phyloP scores from a whole-genome alignment of 495 filamentous ascomycete genomes.

The Penicillium egyptiacum region DNA sequence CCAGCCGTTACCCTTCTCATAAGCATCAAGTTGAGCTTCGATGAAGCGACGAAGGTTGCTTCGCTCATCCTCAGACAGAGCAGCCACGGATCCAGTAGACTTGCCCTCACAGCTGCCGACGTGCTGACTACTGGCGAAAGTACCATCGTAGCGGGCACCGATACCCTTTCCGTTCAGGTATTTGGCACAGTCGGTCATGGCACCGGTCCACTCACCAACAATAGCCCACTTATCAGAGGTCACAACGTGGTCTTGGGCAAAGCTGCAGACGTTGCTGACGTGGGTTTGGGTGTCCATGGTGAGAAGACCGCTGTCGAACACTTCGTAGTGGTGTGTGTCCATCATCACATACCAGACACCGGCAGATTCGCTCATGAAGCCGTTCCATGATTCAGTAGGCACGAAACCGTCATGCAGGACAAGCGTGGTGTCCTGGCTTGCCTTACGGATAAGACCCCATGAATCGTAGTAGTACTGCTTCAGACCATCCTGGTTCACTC shows the following conservation, averaged over 20 bases:
- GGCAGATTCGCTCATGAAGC: slow-evolving; percentile 57
- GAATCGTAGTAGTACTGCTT: slow-evolving; percentile 66
- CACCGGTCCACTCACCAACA: slow-evolving; percentile 69
- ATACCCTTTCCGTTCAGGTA: slow-evolving; percentile 69
- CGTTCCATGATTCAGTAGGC: slow-evolving; percentile 65
- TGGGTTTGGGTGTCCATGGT: slow-evolving; percentile 48
- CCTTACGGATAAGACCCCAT: slow-evolving; percentile 52
- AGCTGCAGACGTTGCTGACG: slow-evolving; percentile 50
- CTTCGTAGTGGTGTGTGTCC: slow-evolving; percentile 68
- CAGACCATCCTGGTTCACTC: slow-evolving; percentile 51
- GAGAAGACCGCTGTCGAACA: slow-evolving; percentile 63
- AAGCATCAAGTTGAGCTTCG: slow-evolving; percentile 73
- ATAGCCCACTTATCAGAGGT: slow-evolving; percentile 68
- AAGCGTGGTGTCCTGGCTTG: slow-evolving; percentile 55
- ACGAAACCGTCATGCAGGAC: slow-evolving; percentile 70
- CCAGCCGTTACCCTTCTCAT: slow-evolving; percentile 68
- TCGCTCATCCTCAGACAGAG: slow-evolving; percentile 52
- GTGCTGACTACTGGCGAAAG: slow-evolving; percentile 43
- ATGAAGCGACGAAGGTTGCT: slow-evolving; percentile 61
- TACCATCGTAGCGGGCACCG: slow-evolving; percentile 71
- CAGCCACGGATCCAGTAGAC: slow-evolving; percentile 54
- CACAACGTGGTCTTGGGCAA: slow-evolving; percentile 47
- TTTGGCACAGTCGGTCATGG: slow-evolving; percentile 72
- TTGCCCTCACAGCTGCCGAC: slow-evolving; percentile 62
- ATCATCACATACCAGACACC: slow-evolving; percentile 63